Evolutionary conservation across 257 asterid species (phyloP).

Genomic region (Mitragyna speciosa): DNA sequence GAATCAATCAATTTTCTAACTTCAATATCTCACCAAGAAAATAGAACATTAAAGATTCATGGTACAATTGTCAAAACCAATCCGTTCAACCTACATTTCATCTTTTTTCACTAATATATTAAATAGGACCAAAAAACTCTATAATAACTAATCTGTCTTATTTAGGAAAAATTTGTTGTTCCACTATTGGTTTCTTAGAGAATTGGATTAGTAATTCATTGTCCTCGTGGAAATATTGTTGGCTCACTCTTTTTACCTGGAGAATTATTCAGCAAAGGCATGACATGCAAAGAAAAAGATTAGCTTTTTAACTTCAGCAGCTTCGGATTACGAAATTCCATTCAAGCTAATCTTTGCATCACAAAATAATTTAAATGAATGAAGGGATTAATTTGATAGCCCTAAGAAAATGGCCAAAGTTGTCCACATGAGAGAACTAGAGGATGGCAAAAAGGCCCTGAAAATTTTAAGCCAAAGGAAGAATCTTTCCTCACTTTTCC

Average conservation of each 20-base stretch:
- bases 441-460: constrained; percentile 21
- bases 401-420: constrained; percentile 60
- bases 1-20: not conserved
- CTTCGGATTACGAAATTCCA: not conserved
- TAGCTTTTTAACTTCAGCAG: not conserved
- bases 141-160: not conserved
- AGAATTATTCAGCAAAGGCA: not conserved
- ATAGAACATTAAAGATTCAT: not conserved
- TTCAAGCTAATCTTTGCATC: not conserved
- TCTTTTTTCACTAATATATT: not conserved
- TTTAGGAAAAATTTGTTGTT: not conserved
- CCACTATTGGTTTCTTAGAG: not conserved
- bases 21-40: not conserved
- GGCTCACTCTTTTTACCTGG: not conserved
- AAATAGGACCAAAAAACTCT: not conserved
- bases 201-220: not conserved
- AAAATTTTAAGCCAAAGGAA: constrained; percentile 35
- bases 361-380: not conserved
- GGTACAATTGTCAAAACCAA: not conserved
- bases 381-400: constrained; percentile 18
- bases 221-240: too few relatives aligned
- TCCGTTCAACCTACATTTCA: not conserved
- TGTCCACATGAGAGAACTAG: constrained; percentile 52
- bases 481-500: constrained; percentile 21
- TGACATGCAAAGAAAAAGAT: not conserved